Evolutionary conservation across 371 early-diverging fungal species (phyloP), one percentile per base, ranked within the genome.

Genomic region (Mucor lusitanicus): DNA sequence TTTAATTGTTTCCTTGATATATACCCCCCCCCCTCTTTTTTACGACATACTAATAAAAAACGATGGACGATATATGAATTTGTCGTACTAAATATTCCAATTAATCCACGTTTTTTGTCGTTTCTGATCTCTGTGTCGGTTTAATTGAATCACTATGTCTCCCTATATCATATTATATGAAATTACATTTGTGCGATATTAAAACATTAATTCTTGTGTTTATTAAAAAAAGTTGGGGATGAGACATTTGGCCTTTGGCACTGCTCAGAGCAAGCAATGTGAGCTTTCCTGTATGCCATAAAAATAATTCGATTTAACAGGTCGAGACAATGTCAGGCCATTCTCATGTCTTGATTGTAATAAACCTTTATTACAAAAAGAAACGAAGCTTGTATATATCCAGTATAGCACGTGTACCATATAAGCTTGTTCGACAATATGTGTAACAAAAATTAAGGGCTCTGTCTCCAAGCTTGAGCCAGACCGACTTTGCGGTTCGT

Each of bases 261-360:
- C 37, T 37, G 37, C 13, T 37, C 3, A 19, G 23, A 50, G 33
- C 50, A 50, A 25, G 50, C 21, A 50, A 23, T 50, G 50, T 25
- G 50, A 19, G 2, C 6, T 59, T 60, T 44, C 30, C 61, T 44
- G 59, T 17, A 23, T 40, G 19, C 9, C 37, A 59, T 59, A 59
- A 59, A 25, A 50, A 50, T 50, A 25, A 23, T 23, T 50, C 50
- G 25, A 53, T 64, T 44, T 65, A 40, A 63, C 37, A 67, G 63
- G 44, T 58, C 50, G 56, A 63, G 37, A 35, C 37, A 48, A 58
- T 68, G 59, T 68, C 68, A 68, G 63, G 68, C 68, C 68, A 68
- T 53, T 33, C 39, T 59, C n/a, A 39, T 13, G 12, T 30, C 17
- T 42, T 23, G 44, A 21, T 59, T 42, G 30, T 33, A 62, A 50